Percentiles rank a stretch among this genome's conserved stretches.
phyloP scores from a whole-genome alignment of 1,284 basidiomycete genomes.

The Irpex sp. region DNA sequence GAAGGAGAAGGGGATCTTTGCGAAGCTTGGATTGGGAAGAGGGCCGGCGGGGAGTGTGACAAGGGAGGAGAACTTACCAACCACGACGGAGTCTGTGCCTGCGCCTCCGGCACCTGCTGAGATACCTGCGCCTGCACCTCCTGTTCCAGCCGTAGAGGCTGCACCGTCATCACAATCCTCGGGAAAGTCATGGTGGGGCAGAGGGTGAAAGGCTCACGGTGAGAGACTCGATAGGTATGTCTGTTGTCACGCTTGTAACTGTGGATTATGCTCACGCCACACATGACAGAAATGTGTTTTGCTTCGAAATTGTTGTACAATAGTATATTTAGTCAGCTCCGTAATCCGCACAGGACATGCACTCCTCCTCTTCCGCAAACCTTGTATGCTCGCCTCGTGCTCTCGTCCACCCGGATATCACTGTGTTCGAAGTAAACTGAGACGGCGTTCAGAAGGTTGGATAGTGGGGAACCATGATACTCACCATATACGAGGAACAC shows the following conservation, averaged over 20 bases:
- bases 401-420: too few relatives aligned
- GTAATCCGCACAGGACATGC: background rate
- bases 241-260: background rate
- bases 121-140: background rate
- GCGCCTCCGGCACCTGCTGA: background rate
- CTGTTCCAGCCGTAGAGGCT: background rate
- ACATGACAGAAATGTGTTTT: background rate
- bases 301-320: background rate
- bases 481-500: too few relatives aligned
- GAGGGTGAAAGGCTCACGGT: background rate
- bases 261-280: background rate
- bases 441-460: too few relatives aligned
- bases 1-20: constrained; percentile 4
- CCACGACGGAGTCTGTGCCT: background rate
- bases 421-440: too few relatives aligned
- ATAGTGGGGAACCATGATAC: too few relatives aligned
- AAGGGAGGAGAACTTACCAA: background rate
- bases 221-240: background rate
- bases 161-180: background rate
- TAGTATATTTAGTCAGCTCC: background rate
- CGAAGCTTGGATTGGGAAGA: constrained; percentile 4
- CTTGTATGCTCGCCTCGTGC: too few relatives aligned
- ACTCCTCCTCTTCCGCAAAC: too few relatives aligned
- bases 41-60: background rate
- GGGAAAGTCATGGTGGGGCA: background rate